These are phyloP conservation scores for Corniculantispora saksenae DNA, from an alignment of 2,329 filamentous ascomycete species.

Conservation along the genomic window DNA sequence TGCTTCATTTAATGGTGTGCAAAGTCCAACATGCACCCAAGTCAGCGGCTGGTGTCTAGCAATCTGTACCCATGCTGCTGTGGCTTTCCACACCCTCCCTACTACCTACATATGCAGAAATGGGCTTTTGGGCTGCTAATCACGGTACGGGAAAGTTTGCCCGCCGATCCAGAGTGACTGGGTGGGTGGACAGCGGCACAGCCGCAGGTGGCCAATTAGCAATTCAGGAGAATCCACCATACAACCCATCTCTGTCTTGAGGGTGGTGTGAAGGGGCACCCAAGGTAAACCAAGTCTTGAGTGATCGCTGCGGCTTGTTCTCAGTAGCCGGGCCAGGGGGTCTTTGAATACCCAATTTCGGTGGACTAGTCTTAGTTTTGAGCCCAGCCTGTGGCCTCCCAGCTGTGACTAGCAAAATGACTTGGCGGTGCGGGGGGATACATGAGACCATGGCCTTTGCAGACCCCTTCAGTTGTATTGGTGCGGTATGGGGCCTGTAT, in stretches of 20 bases:
- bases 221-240: not conserved
- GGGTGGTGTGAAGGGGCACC: not conserved
- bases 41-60: not conserved
- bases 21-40: not conserved
- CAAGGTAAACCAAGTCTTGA: too few species aligned
- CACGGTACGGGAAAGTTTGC: not conserved
- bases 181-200: not conserved
- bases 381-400: too few species aligned
- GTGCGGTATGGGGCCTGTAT: not conserved
- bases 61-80: not conserved
- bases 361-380: not conserved
- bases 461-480: not conserved
- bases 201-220: not conserved
- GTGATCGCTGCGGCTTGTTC: not conserved
- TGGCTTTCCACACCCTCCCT: not conserved
- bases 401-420: not conserved
- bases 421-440: not conserved
- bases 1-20: not conserved
- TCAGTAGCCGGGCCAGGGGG: not conserved
- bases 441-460: not conserved
- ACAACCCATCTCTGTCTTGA: not conserved
- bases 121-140: not conserved
- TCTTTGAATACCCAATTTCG: not conserved
- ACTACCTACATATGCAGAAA: not conserved
- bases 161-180: not conserved